These are phyloP conservation scores for Acanthamoeba rhysodes DNA, from an alignment of 208 protist genomes.

Conservation along the genomic window DNA sequence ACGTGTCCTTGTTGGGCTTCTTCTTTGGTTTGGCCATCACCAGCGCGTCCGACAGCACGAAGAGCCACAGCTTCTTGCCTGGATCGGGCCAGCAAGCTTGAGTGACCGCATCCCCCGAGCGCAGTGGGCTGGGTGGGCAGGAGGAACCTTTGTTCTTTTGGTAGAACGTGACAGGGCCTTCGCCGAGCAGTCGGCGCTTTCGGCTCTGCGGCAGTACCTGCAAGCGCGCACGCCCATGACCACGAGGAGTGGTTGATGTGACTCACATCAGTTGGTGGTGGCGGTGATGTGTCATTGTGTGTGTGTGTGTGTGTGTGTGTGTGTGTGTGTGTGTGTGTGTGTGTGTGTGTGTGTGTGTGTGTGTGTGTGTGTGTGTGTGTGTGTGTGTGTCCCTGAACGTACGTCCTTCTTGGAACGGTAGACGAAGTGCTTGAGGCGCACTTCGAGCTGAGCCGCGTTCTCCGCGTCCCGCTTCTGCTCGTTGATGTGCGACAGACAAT, in stretches of 20 bases:
- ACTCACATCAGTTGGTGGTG: too few species aligned
- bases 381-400: too few species aligned
- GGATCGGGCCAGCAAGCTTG: not conserved
- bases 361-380: too few species aligned
- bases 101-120: too few species aligned
- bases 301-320: not conserved
- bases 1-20: not conserved
- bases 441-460: not conserved
- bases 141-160: not conserved
- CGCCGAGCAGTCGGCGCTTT: not conserved
- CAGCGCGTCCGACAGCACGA: slow-evolving; percentile 1
- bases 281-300: not conserved
- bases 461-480: slow-evolving; percentile 27
- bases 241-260: too few species aligned
- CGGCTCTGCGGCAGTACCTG: not conserved
- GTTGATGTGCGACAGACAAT: slow-evolving; percentile 22
- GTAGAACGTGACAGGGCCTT: not conserved
- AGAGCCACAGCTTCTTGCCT: slow-evolving; percentile 31
- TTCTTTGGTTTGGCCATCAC: slow-evolving; percentile 4
- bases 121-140: too few species aligned
- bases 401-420: slow-evolving; percentile 17
- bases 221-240: too few species aligned
- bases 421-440: not conserved
- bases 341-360: too few species aligned
- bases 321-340: too few species aligned